These are phyloP conservation scores for Termitomyces sp. DNA, from an alignment of 768 basidiomycete species.

Conservation along the genomic window DNA sequence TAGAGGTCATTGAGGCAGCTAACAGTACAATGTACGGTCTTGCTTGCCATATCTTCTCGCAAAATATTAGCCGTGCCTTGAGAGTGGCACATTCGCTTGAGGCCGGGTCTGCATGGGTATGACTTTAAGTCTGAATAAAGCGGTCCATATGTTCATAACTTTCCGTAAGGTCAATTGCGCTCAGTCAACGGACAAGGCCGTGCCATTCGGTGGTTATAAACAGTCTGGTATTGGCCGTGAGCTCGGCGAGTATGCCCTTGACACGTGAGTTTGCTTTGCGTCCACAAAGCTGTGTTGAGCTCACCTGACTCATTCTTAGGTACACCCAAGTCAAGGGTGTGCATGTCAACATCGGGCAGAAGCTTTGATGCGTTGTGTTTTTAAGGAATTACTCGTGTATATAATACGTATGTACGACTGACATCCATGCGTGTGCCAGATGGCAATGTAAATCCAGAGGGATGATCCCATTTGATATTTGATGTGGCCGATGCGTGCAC, in stretches of 20 bases:
- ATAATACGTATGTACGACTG: too few species aligned
- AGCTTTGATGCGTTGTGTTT: too few species aligned
- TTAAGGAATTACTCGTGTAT: too few species aligned
- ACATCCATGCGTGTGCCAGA: too few species aligned
- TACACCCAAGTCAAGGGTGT: slow-evolving; percentile 20
- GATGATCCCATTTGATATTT: too few species aligned
- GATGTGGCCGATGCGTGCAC: too few species aligned
- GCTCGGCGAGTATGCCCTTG: slow-evolving; percentile 22
- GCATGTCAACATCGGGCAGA: slow-evolving; percentile 13
- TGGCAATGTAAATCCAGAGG: too few species aligned
- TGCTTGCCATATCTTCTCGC: slow-evolving; percentile 17
- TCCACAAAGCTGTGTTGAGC: background rate
- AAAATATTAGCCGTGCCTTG: slow-evolving; percentile 17
- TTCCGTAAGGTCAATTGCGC: slow-evolving; percentile 18
- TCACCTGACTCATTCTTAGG: slow-evolving; percentile 1
- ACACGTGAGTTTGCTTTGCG: slow-evolving; percentile 17
- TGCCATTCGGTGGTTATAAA: slow-evolving; percentile 24
- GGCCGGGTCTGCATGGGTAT: slow-evolving; percentile 17
- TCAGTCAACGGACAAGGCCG: slow-evolving; percentile 6
- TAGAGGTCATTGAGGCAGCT: slow-evolving; percentile 19
- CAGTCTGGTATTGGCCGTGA: slow-evolving; percentile 22
- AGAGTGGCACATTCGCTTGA: slow-evolving; percentile 19
- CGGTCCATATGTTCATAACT: background rate
- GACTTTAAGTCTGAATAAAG: background rate
- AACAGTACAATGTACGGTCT: slow-evolving; percentile 18